These are phyloP conservation scores for Ploettnerulaceae sp. DNA, from an alignment of 2,329 filamentous ascomycete species.

Conservation along the genomic window DNA sequence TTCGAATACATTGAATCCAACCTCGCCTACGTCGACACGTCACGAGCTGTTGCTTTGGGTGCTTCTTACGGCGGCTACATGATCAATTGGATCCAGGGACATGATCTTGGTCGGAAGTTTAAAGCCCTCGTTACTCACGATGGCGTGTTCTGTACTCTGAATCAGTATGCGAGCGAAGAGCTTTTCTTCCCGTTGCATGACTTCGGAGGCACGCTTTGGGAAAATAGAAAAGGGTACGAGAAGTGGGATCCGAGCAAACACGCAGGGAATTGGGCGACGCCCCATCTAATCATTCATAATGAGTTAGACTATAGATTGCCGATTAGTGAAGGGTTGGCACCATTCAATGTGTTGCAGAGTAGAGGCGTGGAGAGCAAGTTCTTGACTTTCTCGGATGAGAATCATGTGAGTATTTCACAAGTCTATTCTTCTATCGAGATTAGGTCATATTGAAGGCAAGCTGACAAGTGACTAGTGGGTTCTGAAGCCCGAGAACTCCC, in stretches of 20 bases:
- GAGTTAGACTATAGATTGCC: constrained; percentile 86
- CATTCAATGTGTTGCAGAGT: constrained; percentile 61
- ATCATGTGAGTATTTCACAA: constrained; percentile 42
- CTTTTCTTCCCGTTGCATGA: constrained; percentile 68
- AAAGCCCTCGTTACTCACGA: constrained; percentile 86
- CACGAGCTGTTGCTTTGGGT: constrained; percentile 66
- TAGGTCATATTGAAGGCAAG: background rate
- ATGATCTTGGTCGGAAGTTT: constrained; percentile 76
- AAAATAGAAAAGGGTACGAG: constrained; percentile 58
- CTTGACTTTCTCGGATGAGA: constrained; percentile 64
- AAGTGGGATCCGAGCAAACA: constrained; percentile 62
- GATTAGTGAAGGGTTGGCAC: constrained; percentile 68
- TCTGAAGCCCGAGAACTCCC: constrained; percentile 81
- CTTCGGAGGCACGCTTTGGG: constrained; percentile 50
- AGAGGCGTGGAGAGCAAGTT: constrained; percentile 58
- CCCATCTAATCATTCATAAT: constrained; percentile 84
- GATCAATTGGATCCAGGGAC: constrained; percentile 90
- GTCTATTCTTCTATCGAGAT: too few relatives aligned
- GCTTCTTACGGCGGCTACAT: constrained; percentile 70
- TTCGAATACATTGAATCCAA: constrained; percentile 68
- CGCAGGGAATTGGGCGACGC: constrained; percentile 57
- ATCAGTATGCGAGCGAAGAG: constrained; percentile 61
- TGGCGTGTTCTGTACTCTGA: constrained; percentile 71
- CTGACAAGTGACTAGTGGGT: constrained; percentile 57
- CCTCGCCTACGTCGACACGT: constrained; percentile 63